phyloP scores from a whole-genome alignment of 2,329 filamentous ascomycete genomes.

The Diaporthe citrichinensis region DNA sequence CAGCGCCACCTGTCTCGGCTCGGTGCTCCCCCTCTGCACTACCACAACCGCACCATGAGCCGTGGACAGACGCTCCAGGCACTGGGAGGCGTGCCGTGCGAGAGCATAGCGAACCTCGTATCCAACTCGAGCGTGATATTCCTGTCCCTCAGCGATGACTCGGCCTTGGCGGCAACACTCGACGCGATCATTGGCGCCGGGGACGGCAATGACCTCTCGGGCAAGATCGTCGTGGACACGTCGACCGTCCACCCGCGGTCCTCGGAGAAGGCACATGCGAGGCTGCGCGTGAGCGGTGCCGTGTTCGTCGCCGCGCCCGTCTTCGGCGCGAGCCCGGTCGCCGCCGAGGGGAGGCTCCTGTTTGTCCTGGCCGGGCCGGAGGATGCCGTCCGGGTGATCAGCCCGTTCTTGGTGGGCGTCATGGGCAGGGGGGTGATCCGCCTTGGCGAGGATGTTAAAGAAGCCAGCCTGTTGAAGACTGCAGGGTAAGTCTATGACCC shows the following conservation, averaged over 20 bases:
- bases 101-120: conserved; percentile 48
- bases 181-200: conserved; percentile 65
- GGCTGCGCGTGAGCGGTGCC: conserved; percentile 49
- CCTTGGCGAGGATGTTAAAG: conserved; percentile 58
- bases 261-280: conserved; percentile 48
- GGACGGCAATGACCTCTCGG: conserved; percentile 44
- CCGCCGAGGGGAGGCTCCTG: conserved; percentile 60
- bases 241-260: conserved; percentile 65
- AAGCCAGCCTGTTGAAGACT: conserved; percentile 63
- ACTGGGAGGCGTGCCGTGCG: conserved; percentile 48
- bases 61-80: conserved; percentile 53
- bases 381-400: conserved; percentile 52
- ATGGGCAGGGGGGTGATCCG: conserved; percentile 58
- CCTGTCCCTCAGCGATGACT: conserved; percentile 82
- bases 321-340: conserved; percentile 66
- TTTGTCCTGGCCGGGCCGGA: conserved; percentile 60
- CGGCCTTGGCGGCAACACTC: conserved; percentile 76
- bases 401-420: conserved; percentile 57
- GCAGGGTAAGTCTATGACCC: conserved; percentile 56
- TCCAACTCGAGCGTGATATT: conserved; percentile 53
- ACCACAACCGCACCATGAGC: conserved; percentile 63
- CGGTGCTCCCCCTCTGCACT: conserved; percentile 50
- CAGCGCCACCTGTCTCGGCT: conserved; percentile 55
- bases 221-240: conserved; percentile 64
- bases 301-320: conserved; percentile 62